Conservation (phyloP, 768 basidiomycete species). For the Collybia sordida region DNA sequence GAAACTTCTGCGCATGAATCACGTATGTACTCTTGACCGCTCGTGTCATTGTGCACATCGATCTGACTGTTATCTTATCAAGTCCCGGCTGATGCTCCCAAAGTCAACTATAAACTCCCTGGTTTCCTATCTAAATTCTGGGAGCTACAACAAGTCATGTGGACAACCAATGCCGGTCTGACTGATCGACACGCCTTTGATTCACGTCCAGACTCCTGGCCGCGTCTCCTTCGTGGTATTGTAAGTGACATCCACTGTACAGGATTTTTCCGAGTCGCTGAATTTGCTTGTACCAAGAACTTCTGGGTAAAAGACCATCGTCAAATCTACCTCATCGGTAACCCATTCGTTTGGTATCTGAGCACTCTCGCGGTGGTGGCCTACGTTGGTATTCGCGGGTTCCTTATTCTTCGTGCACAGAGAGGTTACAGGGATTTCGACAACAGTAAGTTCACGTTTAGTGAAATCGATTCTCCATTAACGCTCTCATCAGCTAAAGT, state of each 20-base stretch:
- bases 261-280: conserved; percentile 5
- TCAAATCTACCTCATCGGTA: conserved; percentile 95
- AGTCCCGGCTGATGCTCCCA: conserved; percentile 74
- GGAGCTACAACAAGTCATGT: conserved; percentile 94
- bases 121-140: conserved; percentile 89
- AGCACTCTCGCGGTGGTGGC: conserved; percentile 68
- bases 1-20: conserved; percentile 80
- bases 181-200: conserved; percentile 95
- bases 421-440: conserved; percentile 92
- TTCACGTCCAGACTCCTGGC: conserved; percentile 92
- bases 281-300: conserved; percentile 53
- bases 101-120: conserved; percentile 89
- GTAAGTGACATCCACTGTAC: conserved; percentile 47
- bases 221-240: conserved; percentile 87
- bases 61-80: conserved; percentile 2
- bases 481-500: conserved; percentile 61
- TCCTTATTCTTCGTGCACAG: conserved; percentile 87
- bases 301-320: conserved; percentile 98
- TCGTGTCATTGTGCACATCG: not conserved
- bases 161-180: conserved; percentile 93
- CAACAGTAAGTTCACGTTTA: conserved; percentile 60
- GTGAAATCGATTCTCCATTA: not conserved
- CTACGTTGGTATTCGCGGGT: conserved; percentile 69
- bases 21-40: conserved; percentile 49
- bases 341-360: conserved; percentile 91